phyloP scores from a whole-genome alignment of 31 red algal genomes.

The Odonthalia washingtoniensis region DNA sequence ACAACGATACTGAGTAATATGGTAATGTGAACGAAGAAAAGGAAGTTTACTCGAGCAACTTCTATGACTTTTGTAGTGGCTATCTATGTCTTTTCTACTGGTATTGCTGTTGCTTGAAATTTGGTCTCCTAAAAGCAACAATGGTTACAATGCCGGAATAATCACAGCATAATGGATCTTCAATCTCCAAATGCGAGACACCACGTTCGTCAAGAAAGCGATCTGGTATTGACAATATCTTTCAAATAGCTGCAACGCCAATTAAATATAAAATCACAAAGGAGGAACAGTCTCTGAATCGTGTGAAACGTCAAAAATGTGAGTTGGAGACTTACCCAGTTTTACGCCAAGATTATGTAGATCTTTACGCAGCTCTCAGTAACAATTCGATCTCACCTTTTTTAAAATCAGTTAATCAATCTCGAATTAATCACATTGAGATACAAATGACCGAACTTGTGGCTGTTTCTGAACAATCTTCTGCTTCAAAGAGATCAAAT shows the following conservation, averaged over 20 bases:
- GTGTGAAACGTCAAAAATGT: too few species aligned
- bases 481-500: background rate
- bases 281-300: too few species aligned
- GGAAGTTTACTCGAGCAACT: background rate
- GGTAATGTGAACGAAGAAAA: background rate
- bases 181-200: background rate
- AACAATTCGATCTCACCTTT: too few species aligned
- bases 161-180: background rate
- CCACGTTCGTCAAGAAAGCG: background rate
- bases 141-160: background rate
- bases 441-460: background rate
- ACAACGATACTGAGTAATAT: background rate
- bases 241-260: background rate
- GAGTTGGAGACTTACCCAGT: too few species aligned
- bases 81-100: background rate
- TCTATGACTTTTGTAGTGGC: background rate
- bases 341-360: too few species aligned
- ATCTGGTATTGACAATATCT: background rate
- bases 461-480: background rate
- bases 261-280: background rate
- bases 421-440: background rate
- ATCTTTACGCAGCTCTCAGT: too few species aligned
- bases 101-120: background rate
- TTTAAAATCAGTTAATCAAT: too few species aligned
- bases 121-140: background rate